Evolutionary conservation across 2,329 filamentous ascomycete genomes (phyloP).

Genomic region (Ophiosphaerella herpotricha): DNA sequence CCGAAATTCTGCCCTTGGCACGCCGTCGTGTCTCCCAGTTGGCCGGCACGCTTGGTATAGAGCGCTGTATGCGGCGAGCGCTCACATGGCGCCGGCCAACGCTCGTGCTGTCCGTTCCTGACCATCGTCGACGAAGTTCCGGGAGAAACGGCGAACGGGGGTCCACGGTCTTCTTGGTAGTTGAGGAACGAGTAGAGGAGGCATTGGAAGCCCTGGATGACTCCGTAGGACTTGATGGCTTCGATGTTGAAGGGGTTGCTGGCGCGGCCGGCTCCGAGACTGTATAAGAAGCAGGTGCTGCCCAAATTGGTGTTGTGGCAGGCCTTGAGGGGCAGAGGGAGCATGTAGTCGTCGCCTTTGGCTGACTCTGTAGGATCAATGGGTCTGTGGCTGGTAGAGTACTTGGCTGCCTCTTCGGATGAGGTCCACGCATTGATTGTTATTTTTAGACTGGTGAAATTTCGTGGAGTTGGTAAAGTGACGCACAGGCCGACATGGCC

Average conservation of each 20-base stretch:
- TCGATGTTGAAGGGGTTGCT: conserved; percentile 4
- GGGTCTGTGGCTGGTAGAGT: neutral
- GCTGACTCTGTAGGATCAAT: neutral
- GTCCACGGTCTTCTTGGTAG: neutral
- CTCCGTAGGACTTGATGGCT: neutral
- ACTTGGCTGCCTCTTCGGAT: too few relatives aligned
- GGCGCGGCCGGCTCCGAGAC: neutral
- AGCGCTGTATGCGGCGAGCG: too few relatives aligned
- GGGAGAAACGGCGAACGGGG: neutral
- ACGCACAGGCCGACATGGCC: conserved; percentile 2
- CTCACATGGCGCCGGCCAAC: too few relatives aligned
- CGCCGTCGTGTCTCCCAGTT: neutral
- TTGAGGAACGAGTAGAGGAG: neutral
- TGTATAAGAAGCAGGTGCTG: neutral
- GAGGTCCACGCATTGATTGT: too few relatives aligned
- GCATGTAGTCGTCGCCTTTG: neutral
- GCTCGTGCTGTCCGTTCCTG: too few relatives aligned
- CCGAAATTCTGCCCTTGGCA: neutral
- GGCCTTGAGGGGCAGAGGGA: neutral
- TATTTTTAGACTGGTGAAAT: neutral
- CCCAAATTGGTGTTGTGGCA: conserved; percentile 1
- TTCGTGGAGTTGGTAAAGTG: conserved; percentile 1
- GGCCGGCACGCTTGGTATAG: too few relatives aligned
- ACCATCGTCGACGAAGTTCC: neutral
- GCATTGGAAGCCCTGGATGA: neutral